Evolutionary conservation across 1,284 basidiomycete genomes (phyloP).

Genomic region (Coriolopsis trogii): DNA sequence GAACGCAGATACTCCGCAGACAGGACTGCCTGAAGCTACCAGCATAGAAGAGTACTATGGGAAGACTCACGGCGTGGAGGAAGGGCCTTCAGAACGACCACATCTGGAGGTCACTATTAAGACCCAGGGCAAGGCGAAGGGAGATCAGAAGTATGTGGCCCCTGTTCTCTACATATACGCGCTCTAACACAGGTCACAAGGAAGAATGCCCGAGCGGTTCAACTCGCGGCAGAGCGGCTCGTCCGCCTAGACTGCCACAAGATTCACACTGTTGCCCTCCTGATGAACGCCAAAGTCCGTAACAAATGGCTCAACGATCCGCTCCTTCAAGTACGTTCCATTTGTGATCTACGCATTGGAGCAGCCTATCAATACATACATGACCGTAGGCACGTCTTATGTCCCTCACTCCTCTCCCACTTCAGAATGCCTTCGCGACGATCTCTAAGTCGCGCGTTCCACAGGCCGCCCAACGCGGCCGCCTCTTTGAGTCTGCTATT

Average conservation of each 20-base stretch:
- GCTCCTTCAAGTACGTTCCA: constrained; percentile 72
- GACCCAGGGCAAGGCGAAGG: constrained; percentile 41
- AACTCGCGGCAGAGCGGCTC: constrained; percentile 64
- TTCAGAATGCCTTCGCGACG: constrained; percentile 78
- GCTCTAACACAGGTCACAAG: constrained; percentile 33
- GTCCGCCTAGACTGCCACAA: constrained; percentile 84
- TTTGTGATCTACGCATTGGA: too few relatives aligned
- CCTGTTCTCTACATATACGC: neutral
- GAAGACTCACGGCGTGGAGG: constrained; percentile 16
- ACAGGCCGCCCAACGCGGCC: constrained; percentile 77
- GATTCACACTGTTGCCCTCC: constrained; percentile 79
- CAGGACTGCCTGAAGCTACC: neutral
- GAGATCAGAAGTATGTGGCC: constrained; percentile 32
- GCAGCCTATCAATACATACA: neutral
- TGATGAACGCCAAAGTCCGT: constrained; percentile 76
- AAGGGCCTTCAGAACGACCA: constrained; percentile 25
- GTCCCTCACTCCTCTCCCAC: constrained; percentile 77
- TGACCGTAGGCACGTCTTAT: constrained; percentile 76
- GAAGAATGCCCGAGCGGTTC: constrained; percentile 46
- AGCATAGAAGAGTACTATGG: constrained; percentile 16
- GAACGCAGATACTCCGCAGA: constrained; percentile 4
- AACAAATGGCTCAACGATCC: constrained; percentile 88
- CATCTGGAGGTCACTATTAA: constrained; percentile 66
- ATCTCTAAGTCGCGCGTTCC: constrained; percentile 87
- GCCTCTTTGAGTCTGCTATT: constrained; percentile 84